A percentile compares a stretch with the other conserved stretches of the same genome.
These are phyloP conservation scores for Kwoniella sp. DNA, from an alignment of 768 basidiomycete genomes.

Conservation along the genomic window DNA sequence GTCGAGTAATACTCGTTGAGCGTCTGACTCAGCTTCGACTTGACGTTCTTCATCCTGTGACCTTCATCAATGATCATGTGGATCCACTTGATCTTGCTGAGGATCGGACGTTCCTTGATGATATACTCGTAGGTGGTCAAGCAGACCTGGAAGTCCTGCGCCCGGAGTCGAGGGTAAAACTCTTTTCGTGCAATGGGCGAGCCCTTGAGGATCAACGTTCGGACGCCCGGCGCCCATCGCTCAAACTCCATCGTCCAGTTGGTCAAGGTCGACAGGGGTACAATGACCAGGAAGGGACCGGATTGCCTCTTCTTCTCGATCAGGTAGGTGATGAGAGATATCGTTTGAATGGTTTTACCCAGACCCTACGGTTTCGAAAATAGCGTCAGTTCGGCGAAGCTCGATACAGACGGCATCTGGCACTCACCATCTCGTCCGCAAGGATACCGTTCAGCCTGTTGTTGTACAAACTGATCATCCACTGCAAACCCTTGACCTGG, in stretches of 20 bases:
- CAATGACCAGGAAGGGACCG: conserved; percentile 94
- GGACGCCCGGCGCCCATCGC: conserved; percentile 89
- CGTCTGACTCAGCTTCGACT: conserved; percentile 80
- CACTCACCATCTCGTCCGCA: conserved; percentile 61
- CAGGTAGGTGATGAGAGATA: conserved; percentile 76
- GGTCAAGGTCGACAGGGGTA: conserved; percentile 92
- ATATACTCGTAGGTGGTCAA: conserved; percentile 96
- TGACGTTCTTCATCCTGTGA: conserved; percentile 96
- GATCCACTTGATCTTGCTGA: conserved; percentile 89
- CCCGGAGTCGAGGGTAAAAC: conserved; percentile 66
- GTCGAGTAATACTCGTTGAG: conserved; percentile 89
- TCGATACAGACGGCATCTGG: not conserved
- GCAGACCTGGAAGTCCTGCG: conserved; percentile 81
- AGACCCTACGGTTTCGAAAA: conserved; percentile 42
- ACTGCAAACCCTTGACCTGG: conserved; percentile 89
- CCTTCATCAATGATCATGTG: conserved; percentile 99
- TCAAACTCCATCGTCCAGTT: conserved; percentile 96
- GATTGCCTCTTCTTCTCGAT: conserved; percentile 84
- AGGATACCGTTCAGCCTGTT: conserved; percentile 91
- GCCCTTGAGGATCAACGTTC: conserved; percentile 81
- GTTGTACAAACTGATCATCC: conserved; percentile 98
- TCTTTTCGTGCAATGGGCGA: conserved; percentile 76
- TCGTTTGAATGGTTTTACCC: conserved; percentile 52
- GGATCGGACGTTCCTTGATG: conserved; percentile 87
- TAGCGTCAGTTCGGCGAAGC: not conserved